Conservation (phyloP, 192 early-diverging fungal species). For the Backusella luteola region DNA sequence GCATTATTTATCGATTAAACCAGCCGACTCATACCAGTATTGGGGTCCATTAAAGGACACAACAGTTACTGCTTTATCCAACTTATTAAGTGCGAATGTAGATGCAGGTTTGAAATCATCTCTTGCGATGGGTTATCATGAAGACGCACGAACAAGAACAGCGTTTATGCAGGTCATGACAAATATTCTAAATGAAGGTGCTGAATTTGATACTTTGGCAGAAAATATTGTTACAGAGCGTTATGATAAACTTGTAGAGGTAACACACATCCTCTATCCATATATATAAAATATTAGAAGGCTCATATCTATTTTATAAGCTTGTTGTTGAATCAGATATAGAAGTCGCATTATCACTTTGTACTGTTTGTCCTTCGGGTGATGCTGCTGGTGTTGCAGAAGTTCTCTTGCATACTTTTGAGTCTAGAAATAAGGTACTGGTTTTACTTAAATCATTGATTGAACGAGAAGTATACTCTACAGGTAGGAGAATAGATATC, state of each 20-base stretch:
- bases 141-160: constrained; percentile 69
- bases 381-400: constrained; percentile 75
- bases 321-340: constrained; percentile 56
- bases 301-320: constrained; percentile 11
- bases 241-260: constrained; percentile 63
- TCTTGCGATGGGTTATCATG: constrained; percentile 73
- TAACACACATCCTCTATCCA: background rate
- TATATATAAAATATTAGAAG: background rate
- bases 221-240: constrained; percentile 55
- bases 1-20: constrained; percentile 1
- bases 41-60: constrained; percentile 20
- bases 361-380: constrained; percentile 62
- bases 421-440: constrained; percentile 56
- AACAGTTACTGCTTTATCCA: constrained; percentile 70
- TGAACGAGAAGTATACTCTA: constrained; percentile 66
- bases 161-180: constrained; percentile 81
- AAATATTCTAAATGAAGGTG: constrained; percentile 69
- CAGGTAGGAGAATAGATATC: constrained; percentile 39
- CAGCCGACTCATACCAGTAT: background rate
- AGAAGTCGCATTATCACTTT: constrained; percentile 62
- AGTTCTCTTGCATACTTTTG: constrained; percentile 66
- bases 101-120: constrained; percentile 78
- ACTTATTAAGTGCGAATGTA: constrained; percentile 78
- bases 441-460: constrained; percentile 64
- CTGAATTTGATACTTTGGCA: constrained; percentile 61